Base-by-base conservation (phyloP, 371 early-diverging fungal genomes). In the Parasitella parasitica region DNA sequence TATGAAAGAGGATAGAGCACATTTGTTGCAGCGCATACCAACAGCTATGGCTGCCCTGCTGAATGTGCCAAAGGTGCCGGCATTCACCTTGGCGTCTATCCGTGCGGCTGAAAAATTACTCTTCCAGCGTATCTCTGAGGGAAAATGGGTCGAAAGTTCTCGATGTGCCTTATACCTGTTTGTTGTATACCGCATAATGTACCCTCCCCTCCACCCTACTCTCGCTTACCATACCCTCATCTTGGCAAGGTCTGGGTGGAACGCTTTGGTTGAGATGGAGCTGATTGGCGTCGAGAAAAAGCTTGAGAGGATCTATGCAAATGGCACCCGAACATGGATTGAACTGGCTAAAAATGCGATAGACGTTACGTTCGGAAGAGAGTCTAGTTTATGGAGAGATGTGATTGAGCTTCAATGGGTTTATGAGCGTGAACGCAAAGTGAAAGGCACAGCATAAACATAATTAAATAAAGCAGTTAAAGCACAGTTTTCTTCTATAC, bases 121-220 rank as follows among this genome's bases (percentile, higher is more conserved):
- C 24, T 16, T 48, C 0, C 48, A 64, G 12, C 54, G 66, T 16
- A 76, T 81, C 22, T 38, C 58, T 2, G 49, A 67, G 52, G 69
- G 71, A 13, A 38, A 61, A 16, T 85, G 86, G 86, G 68, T 72
- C 0, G 70, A 82, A 50, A 85, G 86, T 0, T 76, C 86, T 43
- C 67, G 75, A 43, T 72, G 81, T 50, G 78, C 86, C 12, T 55
- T 79, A n/a, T 86, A 84, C 57, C 76, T 90, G 1, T 74, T 87
- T 63, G 83, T 86, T 0, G 75, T 86, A 11, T 92, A 93, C 54
- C 61, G 86, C n/a, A 28, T 90, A 48, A 71, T 84, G 6, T 92
- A 91, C 64, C 90, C 89, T 36, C 77, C 85, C 4, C 73, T 78
- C 49, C 91, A 92, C 67, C 91, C 93, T 1, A 70, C 86, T 13